Conservation (phyloP, 305 asterid species). For the Plantago coronopus region DNA sequence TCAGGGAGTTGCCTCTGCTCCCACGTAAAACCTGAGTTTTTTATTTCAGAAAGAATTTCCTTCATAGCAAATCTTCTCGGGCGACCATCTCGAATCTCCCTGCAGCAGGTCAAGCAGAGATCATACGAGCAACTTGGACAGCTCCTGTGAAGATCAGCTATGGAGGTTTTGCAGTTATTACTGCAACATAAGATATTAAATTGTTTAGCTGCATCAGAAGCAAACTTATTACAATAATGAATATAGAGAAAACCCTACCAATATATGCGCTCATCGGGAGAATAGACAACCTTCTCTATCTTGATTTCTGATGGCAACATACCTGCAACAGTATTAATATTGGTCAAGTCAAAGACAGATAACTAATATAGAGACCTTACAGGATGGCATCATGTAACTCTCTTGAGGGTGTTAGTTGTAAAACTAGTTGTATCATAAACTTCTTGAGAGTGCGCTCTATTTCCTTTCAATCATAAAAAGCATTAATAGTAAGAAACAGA, state of each 20-base stretch:
- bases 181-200: constrained; percentile 35
- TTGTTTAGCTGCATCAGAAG: constrained; percentile 2
- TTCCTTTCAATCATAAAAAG: too few species aligned
- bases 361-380: too few species aligned
- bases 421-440: too few species aligned
- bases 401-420: too few species aligned
- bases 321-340: constrained; percentile 34
- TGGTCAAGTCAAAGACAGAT: too few species aligned
- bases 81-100: constrained; percentile 50
- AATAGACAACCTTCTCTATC: constrained; percentile 28
- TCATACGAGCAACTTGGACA: constrained; percentile 59
- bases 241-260: constrained; percentile 32
- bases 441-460: too few species aligned
- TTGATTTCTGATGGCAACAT: constrained; percentile 25
- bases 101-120: constrained; percentile 60
- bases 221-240: not conserved
- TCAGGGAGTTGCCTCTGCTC: constrained; percentile 31
- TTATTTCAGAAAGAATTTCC: constrained; percentile 13
- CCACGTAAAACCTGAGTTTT: constrained; percentile 16
- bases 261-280: constrained; percentile 43
- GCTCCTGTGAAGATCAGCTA: constrained; percentile 57
- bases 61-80: constrained; percentile 26
- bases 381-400: too few species aligned
- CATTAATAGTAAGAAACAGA: too few species aligned
- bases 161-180: constrained; percentile 52